Base-by-base conservation (phyloP, 768 basidiomycete species). In the Suillus subaureus region DNA sequence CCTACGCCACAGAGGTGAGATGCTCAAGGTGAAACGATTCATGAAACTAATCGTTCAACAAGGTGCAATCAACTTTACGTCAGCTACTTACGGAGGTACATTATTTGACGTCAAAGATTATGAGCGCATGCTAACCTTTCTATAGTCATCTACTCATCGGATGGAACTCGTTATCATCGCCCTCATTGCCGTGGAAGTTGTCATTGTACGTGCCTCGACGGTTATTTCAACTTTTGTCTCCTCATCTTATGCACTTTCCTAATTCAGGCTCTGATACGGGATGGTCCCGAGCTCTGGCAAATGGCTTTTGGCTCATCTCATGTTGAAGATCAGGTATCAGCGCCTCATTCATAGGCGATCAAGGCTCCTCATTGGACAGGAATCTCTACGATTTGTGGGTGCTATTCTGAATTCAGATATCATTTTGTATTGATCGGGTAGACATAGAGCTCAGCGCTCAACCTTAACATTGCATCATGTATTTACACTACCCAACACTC, bases 111-210 rank as follows among this genome's bases (percentile, higher is more conserved):
- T 16, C 43, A 12, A 13, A 37, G 1, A 21, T n/a, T 26, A 6
- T 33, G 42, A 43, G 13, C 40, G 8, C 23, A 51, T 21, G 61
- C 67, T 26, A 65, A 35, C 21, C 12, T 60, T 60, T 57, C 58
- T 67, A 12, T 70, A 97, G 93, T 93, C 94, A 4, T 93, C 92
- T 6, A 87, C 85, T 3, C 94, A 97, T 72, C 88, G 92, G 2
- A 96, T 99, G 92, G 97, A 99, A 78, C 81, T 97, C 6, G 92
- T 98, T 67, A 98, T 98, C 74, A 99, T 98, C 69, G 84, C 87
- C 1, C 89, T 99, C 58, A 97, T 98, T 72, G 93, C 96, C 0
- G 94, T 97, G 13, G 95, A 97, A 76, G 94, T 96, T n/a, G 82
- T 94, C 70, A 91, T 97, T 60, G 95, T 96, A 71, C 74, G 89